Evolutionary conservation across 169 alveolate species (phyloP), one percentile per base, ranked within the genome.

Genomic region (Condylostoma magnum): DNA sequence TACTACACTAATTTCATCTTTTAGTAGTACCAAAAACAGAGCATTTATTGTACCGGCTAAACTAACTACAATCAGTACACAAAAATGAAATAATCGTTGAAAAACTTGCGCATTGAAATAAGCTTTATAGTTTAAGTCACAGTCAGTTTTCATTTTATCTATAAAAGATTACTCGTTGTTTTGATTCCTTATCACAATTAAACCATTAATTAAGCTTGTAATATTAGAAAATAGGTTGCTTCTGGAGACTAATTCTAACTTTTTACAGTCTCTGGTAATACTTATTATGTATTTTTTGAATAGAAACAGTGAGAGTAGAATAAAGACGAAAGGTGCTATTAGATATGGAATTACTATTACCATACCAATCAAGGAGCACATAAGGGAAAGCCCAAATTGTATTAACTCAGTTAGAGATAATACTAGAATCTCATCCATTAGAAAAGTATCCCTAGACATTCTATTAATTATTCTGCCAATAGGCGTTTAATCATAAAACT

Each of bases 401-500:
- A n/a, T n/a, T n/a, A n/a, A n/a, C n/a, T n/a, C n/a, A n/a, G n/a
- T n/a, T n/a, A n/a, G n/a, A n/a, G n/a, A n/a, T n/a, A n/a, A n/a
- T n/a, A n/a, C n/a, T n/a, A 83, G 79, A 4, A 83, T 60, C 15
- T 44, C 87, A 69, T 87, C 93, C 18, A 82, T 44, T 18, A 50
- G 55, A 46, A 56, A 38, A 0, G 77, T 47, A 54, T 87, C 95
- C 63, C 74, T 69, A 20, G 95, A 65, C 76, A 93, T 89, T 30
- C 96, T 84, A 33, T 88, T 90, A 41, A 88, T 67, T 34, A 90
- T 54, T 0, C 95, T 77, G 6, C 96, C 97, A 31, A 81, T 51
- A 0, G 95, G 94, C 15, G 91, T 88, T 22, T 81, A 51, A 60
- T 93, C 94, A 66, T 86, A 92, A 85, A 88, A 92, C 46, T n/a